Percentiles rank a stretch among this genome's conserved stretches.
Evolutionary conservation across 371 early-diverging fungal genomes (phyloP).

Genomic region (Gilbertella persicaria): DNA sequence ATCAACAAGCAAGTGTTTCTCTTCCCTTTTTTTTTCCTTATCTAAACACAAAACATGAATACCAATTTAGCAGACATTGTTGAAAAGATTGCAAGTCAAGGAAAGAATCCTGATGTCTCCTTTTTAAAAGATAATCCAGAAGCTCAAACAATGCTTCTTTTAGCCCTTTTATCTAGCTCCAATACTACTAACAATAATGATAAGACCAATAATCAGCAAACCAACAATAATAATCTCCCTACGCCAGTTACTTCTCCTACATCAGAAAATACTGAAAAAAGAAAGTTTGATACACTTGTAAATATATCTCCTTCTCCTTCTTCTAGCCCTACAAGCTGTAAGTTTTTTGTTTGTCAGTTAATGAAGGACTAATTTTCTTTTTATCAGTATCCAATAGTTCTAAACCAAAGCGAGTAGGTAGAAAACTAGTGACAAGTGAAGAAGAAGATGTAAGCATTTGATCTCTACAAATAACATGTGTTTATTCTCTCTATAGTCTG

Average conservation of each 20-base stretch:
- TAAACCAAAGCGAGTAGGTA: slow-evolving; percentile 19
- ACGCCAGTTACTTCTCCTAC: not conserved
- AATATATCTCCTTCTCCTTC: slow-evolving; percentile 1
- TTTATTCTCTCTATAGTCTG: slow-evolving; percentile 16
- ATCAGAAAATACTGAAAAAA: slow-evolving; percentile 8
- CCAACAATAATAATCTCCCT: not conserved
- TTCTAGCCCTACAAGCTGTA: slow-evolving; percentile 11
- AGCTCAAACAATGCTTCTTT: slow-evolving; percentile 23
- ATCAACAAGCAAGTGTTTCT: too few species aligned
- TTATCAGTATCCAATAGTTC: not conserved
- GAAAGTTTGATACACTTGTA: slow-evolving; percentile 10
- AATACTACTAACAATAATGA: not conserved
- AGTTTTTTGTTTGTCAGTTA: not conserved
- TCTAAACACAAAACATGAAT: slow-evolving; percentile 2
- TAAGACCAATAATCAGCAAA: not conserved
- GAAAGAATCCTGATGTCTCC: slow-evolving; percentile 22
- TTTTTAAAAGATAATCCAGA: slow-evolving; percentile 29
- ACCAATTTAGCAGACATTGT: slow-evolving; percentile 20
- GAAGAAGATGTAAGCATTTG: slow-evolving; percentile 22
- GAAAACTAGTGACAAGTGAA: slow-evolving; percentile 28
- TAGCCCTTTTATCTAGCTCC: slow-evolving; percentile 17
- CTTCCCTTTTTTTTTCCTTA: slow-evolving; percentile 1
- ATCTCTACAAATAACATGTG: not conserved
- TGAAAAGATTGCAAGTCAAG: slow-evolving; percentile 19
- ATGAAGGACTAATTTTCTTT: not conserved